These are phyloP conservation scores for Neurospora tetraspora DNA, from an alignment of 495 filamentous ascomycete species.

Conservation along the genomic window DNA sequence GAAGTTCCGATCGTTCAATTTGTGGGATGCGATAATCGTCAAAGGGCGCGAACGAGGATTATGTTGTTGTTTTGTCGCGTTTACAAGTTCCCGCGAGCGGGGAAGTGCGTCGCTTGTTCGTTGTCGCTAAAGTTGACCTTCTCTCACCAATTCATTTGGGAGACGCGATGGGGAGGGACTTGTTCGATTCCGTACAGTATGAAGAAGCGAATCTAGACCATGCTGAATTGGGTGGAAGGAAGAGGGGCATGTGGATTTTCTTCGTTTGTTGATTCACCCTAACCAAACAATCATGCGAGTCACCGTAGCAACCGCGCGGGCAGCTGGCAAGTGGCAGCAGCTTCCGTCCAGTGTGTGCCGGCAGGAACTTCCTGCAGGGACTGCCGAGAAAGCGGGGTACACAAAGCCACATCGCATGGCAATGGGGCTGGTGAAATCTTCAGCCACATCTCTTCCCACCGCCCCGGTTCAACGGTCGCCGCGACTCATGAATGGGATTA, in stretches of 20 bases:
- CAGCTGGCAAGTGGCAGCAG: constrained; percentile 4
- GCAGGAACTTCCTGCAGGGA: background rate
- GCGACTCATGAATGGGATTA: background rate
- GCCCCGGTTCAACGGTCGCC: background rate
- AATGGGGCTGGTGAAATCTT: background rate
- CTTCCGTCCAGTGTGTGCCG: background rate
- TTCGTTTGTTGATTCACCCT: background rate
- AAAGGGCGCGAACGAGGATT: background rate
- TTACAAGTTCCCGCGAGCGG: background rate
- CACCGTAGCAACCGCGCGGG: constrained; percentile 12
- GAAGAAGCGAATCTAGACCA: background rate
- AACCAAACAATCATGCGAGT: constrained; percentile 13
- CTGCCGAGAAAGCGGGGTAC: background rate
- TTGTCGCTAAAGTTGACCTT: background rate
- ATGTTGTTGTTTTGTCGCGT: background rate
- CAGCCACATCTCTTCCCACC: background rate
- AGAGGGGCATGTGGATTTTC: background rate
- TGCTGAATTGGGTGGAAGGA: background rate
- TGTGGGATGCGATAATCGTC: background rate
- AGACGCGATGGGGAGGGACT: background rate
- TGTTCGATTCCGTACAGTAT: background rate
- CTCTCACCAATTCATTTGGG: background rate
- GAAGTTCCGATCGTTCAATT: background rate
- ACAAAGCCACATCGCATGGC: background rate
- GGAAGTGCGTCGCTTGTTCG: background rate